Conservation (phyloP, 2,329 filamentous ascomycete species). For the Epicoccum nigrum region DNA sequence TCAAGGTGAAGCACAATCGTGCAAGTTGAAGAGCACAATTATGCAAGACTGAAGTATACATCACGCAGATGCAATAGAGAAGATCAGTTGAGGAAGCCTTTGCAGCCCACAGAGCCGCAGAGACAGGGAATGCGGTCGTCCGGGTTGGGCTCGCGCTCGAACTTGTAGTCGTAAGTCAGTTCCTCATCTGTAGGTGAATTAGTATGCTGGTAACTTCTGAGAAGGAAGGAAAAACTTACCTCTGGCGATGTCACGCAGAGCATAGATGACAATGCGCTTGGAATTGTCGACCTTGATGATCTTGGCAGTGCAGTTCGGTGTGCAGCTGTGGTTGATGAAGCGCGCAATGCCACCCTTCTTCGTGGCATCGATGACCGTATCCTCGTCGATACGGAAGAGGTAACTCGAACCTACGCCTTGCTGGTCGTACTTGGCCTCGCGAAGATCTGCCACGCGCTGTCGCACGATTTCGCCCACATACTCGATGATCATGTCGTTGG, state of each 20-base stretch:
- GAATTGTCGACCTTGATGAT: slow-evolving; percentile 99
- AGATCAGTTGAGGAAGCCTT: slow-evolving; percentile 98
- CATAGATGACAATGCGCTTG: slow-evolving; percentile 99
- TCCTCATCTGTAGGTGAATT: slow-evolving; percentile 77
- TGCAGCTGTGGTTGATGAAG: slow-evolving; percentile 99
- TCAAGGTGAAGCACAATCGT: too few species aligned
- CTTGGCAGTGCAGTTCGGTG: slow-evolving; percentile 97
- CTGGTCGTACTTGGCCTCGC: slow-evolving; percentile 89
- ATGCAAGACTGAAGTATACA: too few species aligned
- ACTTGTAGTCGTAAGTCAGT: slow-evolving; percentile 99
- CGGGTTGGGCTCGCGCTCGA: slow-evolving; percentile 94
- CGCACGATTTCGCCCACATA: slow-evolving; percentile 98
- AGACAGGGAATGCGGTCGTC: slow-evolving; percentile 96
- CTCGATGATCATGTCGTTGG: slow-evolving; percentile 99
- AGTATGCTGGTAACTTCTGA: slow-evolving; percentile 23
- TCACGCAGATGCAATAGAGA: too few species aligned
- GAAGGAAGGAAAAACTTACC: slow-evolving; percentile 65
- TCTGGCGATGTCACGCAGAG: slow-evolving; percentile 89
- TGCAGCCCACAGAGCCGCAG: slow-evolving; percentile 93
- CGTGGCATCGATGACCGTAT: slow-evolving; percentile 95
- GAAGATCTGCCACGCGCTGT: slow-evolving; percentile 95
- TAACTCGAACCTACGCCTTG: slow-evolving; percentile 98
- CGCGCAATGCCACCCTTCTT: slow-evolving; percentile 98
- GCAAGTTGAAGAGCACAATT: too few species aligned
- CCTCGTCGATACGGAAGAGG: slow-evolving; percentile 96